phyloP scores from a whole-genome alignment of 805 yeast species.

The Spathaspora hagerdaliae region DNA sequence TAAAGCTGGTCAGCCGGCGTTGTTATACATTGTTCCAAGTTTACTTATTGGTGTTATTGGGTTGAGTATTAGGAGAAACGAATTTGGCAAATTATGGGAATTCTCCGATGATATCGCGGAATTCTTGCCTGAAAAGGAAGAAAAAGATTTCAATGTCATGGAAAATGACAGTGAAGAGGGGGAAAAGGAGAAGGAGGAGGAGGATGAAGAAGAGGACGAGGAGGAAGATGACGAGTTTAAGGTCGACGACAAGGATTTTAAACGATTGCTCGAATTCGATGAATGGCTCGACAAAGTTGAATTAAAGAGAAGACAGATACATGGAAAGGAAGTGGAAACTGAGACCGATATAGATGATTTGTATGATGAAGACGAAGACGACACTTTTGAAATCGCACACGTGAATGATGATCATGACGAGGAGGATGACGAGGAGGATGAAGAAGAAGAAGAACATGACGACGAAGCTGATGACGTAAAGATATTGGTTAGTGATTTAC shows the following conservation, averaged over 20 bases:
- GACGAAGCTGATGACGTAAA: constrained; percentile 5
- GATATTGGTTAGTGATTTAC: constrained; percentile 8
- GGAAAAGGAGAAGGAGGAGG: constrained; percentile 12
- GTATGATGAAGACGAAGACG: constrained; percentile 15
- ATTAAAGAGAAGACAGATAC: constrained; percentile 8
- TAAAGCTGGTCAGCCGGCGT: constrained; percentile 61
- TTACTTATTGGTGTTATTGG: constrained; percentile 25
- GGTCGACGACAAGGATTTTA: constrained; percentile 11
- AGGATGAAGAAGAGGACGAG: constrained; percentile 2
- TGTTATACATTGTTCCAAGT: constrained; percentile 59
- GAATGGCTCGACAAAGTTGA: constrained; percentile 12
- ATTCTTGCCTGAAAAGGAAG: constrained; percentile 1
- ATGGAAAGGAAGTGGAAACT: constrained; percentile 5
- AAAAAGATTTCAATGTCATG: constrained; percentile 8
- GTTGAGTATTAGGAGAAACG: constrained; percentile 38
- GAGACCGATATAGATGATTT: constrained; percentile 8
- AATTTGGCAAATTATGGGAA: constrained; percentile 36
- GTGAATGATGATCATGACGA: constrained; percentile 9
- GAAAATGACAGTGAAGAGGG: constrained; percentile 10
- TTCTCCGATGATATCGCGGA: constrained; percentile 27
- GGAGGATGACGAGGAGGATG: constrained; percentile 3
- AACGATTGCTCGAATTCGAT: constrained; percentile 7
- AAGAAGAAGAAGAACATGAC: constrained; percentile 7
- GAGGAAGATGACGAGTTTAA: constrained; percentile 8
- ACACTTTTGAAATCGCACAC: constrained; percentile 11